Evolutionary conservation across 805 yeast genomes (phyloP), one percentile per base, ranked within the genome.

Genomic region (Nakazawaea anatomiae): DNA sequence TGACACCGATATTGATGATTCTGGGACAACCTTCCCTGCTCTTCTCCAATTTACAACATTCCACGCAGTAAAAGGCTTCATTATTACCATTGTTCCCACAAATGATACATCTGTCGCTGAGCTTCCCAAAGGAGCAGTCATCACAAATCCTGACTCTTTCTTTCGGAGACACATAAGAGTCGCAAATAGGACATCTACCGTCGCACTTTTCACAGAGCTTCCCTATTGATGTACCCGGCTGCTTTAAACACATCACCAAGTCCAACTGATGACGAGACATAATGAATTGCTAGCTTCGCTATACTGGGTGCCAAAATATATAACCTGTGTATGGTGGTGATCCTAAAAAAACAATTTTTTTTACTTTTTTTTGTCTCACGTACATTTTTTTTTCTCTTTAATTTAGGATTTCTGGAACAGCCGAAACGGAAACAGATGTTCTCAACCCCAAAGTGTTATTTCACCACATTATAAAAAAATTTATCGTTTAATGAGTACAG

Each of bases 211-310:
- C 82, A 60, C 98, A 91, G 3, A 91, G 71, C 47, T 74, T 69
- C 1, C 96, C 98, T 4, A 79, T 64, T 14, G 71, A 67, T 0
- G 82, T 76, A 0, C 97, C 97, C 1, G 96, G 89, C 58, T 82
- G 94, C 62, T 85, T 87, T 76, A 87, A 71, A 62, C 98, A 91
- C 71, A 85, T 82, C 2, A 87, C 78, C 29, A 90, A 74, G 62
- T 91, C 97, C 47, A 83, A 81, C 66, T 90, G 96, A 66, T 90
- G 96, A 50, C 94, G 83, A 3, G 96, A 88, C 97, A 90, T 89
- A 3, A 11, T 32, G 11, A 32, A 11, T 32, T 2, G 35, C 11
- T 32, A 11, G 8, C 11, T 8, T 32, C 11, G 35, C 11, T 32
- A 11, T 32, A 9, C 11, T 32, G 8, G 35, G 3, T 32, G 11